Conservation (phyloP, 768 basidiomycete species). For the Boletus sensibilis region DNA sequence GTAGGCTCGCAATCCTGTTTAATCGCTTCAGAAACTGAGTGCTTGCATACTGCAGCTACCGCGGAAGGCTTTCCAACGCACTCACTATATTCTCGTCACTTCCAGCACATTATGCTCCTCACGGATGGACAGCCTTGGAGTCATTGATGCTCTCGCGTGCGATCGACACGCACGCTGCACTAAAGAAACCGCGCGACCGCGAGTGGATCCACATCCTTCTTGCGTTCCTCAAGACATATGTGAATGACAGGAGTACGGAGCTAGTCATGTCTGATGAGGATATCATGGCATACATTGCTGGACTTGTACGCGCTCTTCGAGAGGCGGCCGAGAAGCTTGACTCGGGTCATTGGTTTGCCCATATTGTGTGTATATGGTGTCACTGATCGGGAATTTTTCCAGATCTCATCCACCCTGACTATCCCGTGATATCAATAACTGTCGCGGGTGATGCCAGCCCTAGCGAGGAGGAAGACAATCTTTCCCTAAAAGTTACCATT, state of each 20-base stretch:
- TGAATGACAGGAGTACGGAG: conserved; percentile 52
- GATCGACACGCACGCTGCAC: conserved; percentile 59
- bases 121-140: conserved; percentile 78
- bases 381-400: conserved; percentile 13
- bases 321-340: conserved; percentile 51
- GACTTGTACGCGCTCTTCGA: conserved; percentile 50
- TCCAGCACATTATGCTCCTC: conserved; percentile 83
- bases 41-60: conserved; percentile 49
- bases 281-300: conserved; percentile 48
- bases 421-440: conserved; percentile 61
- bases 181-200: conserved; percentile 58
- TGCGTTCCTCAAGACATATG: conserved; percentile 70
- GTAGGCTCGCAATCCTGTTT: conserved; percentile 49
- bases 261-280: conserved; percentile 54
- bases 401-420: conserved; percentile 70
- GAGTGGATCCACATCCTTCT: conserved; percentile 83
- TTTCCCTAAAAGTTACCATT: conserved; percentile 56
- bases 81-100: conserved; percentile 72
- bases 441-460: conserved; percentile 47
- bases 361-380: not conserved
- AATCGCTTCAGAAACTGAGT: conserved; percentile 9
- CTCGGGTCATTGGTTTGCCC: conserved; percentile 41
- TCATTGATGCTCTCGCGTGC: conserved; percentile 76
- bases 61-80: conserved; percentile 60
- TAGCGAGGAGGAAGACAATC: conserved; percentile 66